Base-by-base conservation (phyloP, 352 stramenopile species). In the Thalassiosira tumida region DNA sequence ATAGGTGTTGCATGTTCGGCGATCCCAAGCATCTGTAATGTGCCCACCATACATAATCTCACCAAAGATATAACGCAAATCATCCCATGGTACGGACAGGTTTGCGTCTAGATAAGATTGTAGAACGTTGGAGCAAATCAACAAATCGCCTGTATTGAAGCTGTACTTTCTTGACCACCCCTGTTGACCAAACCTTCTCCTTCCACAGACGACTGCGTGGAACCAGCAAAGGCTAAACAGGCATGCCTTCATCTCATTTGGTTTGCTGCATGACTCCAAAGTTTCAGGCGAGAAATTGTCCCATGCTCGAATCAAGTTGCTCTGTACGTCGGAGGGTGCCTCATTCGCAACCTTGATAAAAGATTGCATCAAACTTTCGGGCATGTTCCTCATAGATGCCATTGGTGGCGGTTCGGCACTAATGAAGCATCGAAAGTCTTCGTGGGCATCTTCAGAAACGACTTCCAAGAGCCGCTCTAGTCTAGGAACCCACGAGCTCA, bases 141-240 rank as follows among this genome's bases (percentile, higher is more conserved):
- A 94, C 75, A 99, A 94, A 88, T 99, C 98, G 15, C 98, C 98
- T 67, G 99, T 97, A 43, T 97, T 98, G 95, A 99, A 99, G n/a
- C 98, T 98, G 90, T 99, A 99, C 95, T 99, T 99, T 97, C 99
- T 99, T 90, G 99, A 99, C 96, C 99, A 99, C 17, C 98, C 98
- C 65, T 99, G 97, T 54, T 98, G 97, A 7, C 98, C 98, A 93
- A 99, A 99, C 95, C 98, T 98, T 94, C 99, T 99, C 43, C 98
- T 97, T 86, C 99, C 98, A 97, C 99, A 98, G 81, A 99, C 97
- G 79, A 99, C 97, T 38, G 98, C 97, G 89, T 99, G 98, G 95
- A 99, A 99, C 95, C 99, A 97, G 95, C 98, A 99, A 14, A 99
- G 95, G 0, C 98, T 98, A 93, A 99, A 99, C 37, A 99, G 94